A percentile compares a stretch with the other conserved stretches of the same genome.
Evolutionary conservation across 2,329 filamentous ascomycete species (phyloP).

Genomic region (Lachnellula hyalina): DNA sequence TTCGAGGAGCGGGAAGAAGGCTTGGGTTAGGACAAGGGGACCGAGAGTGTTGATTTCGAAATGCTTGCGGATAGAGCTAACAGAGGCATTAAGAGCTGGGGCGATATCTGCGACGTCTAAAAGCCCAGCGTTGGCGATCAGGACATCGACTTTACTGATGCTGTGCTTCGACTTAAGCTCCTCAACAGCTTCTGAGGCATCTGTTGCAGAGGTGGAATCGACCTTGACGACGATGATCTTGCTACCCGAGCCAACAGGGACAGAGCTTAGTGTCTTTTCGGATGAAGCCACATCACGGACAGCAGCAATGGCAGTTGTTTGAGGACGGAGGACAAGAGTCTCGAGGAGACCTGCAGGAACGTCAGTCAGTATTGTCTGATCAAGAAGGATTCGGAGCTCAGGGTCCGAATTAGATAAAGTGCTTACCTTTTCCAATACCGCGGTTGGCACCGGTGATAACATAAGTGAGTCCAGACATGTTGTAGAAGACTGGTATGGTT

Average conservation of each 20-base stretch:
- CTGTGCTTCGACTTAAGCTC: slow-evolving; percentile 29
- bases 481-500: neutral
- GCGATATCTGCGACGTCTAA: slow-evolving; percentile 25
- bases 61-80: slow-evolving; percentile 34
- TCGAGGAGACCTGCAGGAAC: slow-evolving; percentile 19
- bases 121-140: slow-evolving; percentile 47
- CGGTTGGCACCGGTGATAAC: slow-evolving; percentile 21
- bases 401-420: too few species aligned
- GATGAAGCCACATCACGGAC: slow-evolving; percentile 30
- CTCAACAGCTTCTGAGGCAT: slow-evolving; percentile 33
- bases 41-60: slow-evolving; percentile 41
- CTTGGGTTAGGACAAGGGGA: slow-evolving; percentile 40
- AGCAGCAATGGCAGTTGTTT: slow-evolving; percentile 36
- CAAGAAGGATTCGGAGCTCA: too few species aligned
- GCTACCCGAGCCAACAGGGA: slow-evolving; percentile 24
- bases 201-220: slow-evolving; percentile 34
- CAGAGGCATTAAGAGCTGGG: slow-evolving; percentile 28
- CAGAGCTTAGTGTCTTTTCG: slow-evolving; percentile 25
- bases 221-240: slow-evolving; percentile 39
- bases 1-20: slow-evolving; percentile 36
- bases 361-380: too few species aligned
- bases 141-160: slow-evolving; percentile 41
- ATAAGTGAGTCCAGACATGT: slow-evolving; percentile 42
- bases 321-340: slow-evolving; percentile 31
- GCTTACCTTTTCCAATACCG: slow-evolving; percentile 28